Base-by-base conservation (phyloP, 169 alveolate species). In the Theileria annulata region DNA sequence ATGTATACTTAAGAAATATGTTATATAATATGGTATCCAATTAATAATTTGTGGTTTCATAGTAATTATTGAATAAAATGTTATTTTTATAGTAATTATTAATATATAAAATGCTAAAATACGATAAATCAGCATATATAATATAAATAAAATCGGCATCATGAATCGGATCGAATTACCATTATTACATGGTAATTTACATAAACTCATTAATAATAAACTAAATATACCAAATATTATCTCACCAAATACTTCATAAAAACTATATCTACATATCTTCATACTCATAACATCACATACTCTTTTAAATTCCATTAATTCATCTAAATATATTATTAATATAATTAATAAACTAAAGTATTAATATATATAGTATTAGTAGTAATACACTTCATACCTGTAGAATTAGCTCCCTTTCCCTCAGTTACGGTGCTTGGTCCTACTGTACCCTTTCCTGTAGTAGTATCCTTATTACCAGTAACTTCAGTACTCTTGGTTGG, bases 181-280 rank as follows among this genome's bases (percentile, higher is more conserved):
- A 69, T 81, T 68, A 23, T 62, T 48, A 67, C 88, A 81, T 49
- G 81, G 77, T 62, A 81, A 51, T n/a, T 78, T 60, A 59, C 83
- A 70, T 2, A 77, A 12, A 33, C 79, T 70, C 33, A 81, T 51
- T n/a, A 81, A 73, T 25, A 77, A 63, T 13, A 81, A 54, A 49
- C 85, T 81, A 67, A 75, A 74, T 8, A 81, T 60, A 31, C 78
- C 88, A 31, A 81, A 81, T 15, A 73, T 47, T 47, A 81, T 35
- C 72, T 81, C 88, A 15, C 88, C 88, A 31, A 81, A 75, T n/a
- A 81, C 66, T 51, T 81, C 88, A 66, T 63, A 81, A 28, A 48
- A 74, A 15, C 82, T 76, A 56, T 81, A 81, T 54, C 84, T 23
- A 17, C 59, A 47, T 30, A 81, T 78, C 51, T 48, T 59, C 5